These are phyloP conservation scores for Tricholoma hemisulphureum DNA, from an alignment of 768 basidiomycete species.

Conservation along the genomic window DNA sequence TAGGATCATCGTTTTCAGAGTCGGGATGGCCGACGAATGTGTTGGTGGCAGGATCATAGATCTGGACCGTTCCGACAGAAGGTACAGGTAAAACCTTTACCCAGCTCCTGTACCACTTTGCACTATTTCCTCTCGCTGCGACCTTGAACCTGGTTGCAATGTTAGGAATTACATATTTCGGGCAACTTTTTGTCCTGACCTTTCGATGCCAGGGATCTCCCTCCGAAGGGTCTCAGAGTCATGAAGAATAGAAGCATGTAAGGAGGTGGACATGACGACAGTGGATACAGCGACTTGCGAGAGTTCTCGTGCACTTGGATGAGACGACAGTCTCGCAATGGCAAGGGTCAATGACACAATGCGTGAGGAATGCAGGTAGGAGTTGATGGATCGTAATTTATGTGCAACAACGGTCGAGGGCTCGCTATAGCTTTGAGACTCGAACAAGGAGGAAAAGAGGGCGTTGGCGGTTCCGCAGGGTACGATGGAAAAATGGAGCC, in stretches of 20 bases:
- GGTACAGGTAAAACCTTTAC: slow-evolving; percentile 55
- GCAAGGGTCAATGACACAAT: slow-evolving; percentile 53
- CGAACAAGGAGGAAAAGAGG: slow-evolving; percentile 76
- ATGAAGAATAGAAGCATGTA: slow-evolving; percentile 83
- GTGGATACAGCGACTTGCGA: slow-evolving; percentile 44
- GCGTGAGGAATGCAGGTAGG: slow-evolving; percentile 41
- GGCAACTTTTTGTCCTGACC: slow-evolving; percentile 24
- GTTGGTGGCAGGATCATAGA: slow-evolving; percentile 56
- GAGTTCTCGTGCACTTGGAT: slow-evolving; percentile 23
- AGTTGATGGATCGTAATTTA: slow-evolving; percentile 54
- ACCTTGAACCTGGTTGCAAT: slow-evolving; percentile 65
- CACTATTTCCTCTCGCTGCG: slow-evolving; percentile 75
- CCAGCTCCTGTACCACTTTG: slow-evolving; percentile 63
- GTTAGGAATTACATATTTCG: neutral
- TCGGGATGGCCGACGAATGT: slow-evolving; percentile 46
- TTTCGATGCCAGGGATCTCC: slow-evolving; percentile 70
- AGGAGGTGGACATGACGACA: slow-evolving; percentile 82
- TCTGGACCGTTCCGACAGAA: slow-evolving; percentile 42
- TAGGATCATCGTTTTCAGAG: slow-evolving; percentile 29
- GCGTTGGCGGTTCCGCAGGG: slow-evolving; percentile 95
- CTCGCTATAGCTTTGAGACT: slow-evolving; percentile 32
- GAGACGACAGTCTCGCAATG: slow-evolving; percentile 43
- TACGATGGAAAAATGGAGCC: slow-evolving; percentile 49
- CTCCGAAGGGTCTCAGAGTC: slow-evolving; percentile 76
- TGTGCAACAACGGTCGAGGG: slow-evolving; percentile 30